Conservation (phyloP, 352 stramenopile species). For the Phytophthora agathidicida region DNA sequence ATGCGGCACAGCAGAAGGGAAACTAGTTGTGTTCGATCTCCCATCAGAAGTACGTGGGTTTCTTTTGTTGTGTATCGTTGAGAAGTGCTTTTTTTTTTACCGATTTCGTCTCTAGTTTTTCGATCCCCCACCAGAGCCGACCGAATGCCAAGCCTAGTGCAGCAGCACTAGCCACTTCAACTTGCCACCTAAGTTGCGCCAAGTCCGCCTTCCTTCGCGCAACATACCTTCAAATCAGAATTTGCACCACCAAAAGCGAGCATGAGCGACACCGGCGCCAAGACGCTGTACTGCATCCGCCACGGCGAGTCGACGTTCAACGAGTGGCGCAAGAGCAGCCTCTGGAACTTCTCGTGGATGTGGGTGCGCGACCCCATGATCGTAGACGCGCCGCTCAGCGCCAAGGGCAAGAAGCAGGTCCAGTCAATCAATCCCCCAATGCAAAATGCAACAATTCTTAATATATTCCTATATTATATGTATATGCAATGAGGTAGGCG, state of each 20-base stretch:
- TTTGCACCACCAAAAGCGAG: not conserved
- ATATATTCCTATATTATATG: no score
- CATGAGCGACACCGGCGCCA: constrained; percentile 30
- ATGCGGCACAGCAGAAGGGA: constrained; percentile 39
- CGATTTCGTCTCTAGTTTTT: constrained; percentile 16
- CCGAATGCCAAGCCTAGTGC: not conserved
- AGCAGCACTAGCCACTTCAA: no score
- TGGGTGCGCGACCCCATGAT: constrained; percentile 88
- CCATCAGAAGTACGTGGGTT: constrained; percentile 21
- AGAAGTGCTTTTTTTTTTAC: no score
- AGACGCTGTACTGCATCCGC: constrained; percentile 88
- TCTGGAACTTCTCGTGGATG: constrained; percentile 87
- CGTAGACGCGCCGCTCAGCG: constrained; percentile 76
- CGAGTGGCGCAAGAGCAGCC: constrained; percentile 81
- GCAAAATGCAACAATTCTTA: no score
- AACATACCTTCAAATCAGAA: no score
- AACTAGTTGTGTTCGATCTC: constrained; percentile 37
- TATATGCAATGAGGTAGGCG: constrained; percentile 34
- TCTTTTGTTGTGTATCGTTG: not conserved
- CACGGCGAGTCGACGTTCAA: constrained; percentile 91
- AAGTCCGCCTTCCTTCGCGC: no score
- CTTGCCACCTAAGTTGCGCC: no score
- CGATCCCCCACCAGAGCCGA: constrained; percentile 1
- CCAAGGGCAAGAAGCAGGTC: constrained; percentile 76
- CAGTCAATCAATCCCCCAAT: no score